Evolutionary conservation across 1,284 basidiomycete species (phyloP), one percentile per base, ranked within the genome.

Genomic region (Apiotrichum montevideense): DNA sequence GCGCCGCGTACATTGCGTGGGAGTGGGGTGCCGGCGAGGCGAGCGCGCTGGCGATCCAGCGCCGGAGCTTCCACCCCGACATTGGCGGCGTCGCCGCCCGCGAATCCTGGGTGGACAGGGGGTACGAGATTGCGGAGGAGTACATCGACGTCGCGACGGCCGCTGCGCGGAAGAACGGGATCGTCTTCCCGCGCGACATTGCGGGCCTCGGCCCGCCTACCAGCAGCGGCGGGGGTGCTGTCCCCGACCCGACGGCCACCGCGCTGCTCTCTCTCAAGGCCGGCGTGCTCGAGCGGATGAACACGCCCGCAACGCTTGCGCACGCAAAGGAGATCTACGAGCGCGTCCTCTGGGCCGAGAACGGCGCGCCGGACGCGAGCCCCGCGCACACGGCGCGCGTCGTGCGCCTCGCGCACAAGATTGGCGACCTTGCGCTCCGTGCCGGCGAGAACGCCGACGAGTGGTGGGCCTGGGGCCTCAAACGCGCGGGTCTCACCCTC

Each of bases 1-100:
- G 88, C 41, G 82, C 82, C 35, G 87, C 88, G 10, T 91, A 87
- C 87, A 85, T 87, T 74, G 83, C 84, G 4, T 82, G 85, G 63
- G 79, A 87, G 64, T 87, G 85, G 85, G 86, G 85, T 6, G 80
- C 81, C 8, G 84, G 84, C 7, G 76, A 79, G 13, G 59, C 62
- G 2, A 57, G 61, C 4, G 29, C 29, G 29, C 29, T 29, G 29
- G 57, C 65, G 10, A 67, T 71, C 35, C 70, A 72, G 8, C 65
- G 56, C 21, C 51, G n/a, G 40, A 32, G 33, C 35, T 43, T 68
- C 34, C 64, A 72, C 58, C 65, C 66, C 43, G 67, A 71, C 40
- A 71, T 72, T 44, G 66, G 66, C 7, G 52, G 46, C 29, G 35
- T 48, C 14, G 37, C 43, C n/a, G 43, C 50, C 3, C 15, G 34